Evolutionary conservation across 495 filamentous ascomycete genomes (phyloP), one percentile per base, ranked within the genome.

Genomic region (Penicillium coffeae): DNA sequence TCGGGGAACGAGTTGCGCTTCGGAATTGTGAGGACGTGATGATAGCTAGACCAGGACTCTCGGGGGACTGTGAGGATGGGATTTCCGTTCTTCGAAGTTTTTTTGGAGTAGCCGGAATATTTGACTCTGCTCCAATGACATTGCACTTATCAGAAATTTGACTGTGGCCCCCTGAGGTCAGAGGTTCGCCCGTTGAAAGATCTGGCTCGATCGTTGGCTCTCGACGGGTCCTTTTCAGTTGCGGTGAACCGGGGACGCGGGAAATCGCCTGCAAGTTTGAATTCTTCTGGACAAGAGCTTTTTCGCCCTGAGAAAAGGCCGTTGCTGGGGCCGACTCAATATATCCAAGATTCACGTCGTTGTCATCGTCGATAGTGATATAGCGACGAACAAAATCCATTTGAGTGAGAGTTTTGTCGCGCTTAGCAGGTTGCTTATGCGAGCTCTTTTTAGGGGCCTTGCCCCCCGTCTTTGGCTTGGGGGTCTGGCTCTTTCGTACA

Each of bases 11-110:
- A 39, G 59, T 65, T 14, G 60, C 63, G 36, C 54, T 50, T 10
- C 62, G 61, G 35, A 72, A 69, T 42, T 70, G 64, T 2, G 72
- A 71, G 14, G 72, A 66, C 14, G 71, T 64, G 19, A 74, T 67
- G 15, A 71, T 55, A 7, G 64, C 60, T 10, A 73, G 32, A 2
- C 65, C 65, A 19, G 72, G 71, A 22, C 70, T 72, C 60, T 74
- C 69, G 3, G 72, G 72, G 13, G 72, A 73, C 37, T 75, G 72
- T 4, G 70, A 74, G 6, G 72, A 75, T 3, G 69, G 72, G 45
- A 75, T 72, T 44, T 72, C 71, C 16, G 59, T 48, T 32, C 42
- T 65, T 21, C 52, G 54, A 20, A 36, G 16, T 47, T 73, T 73
- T 44, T 49, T 60, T 4, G 72, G 72, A 1, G 70, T 75, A 3